Base-by-base conservation (phyloP, 768 basidiomycete genomes). In the Leccinum boreale region DNA sequence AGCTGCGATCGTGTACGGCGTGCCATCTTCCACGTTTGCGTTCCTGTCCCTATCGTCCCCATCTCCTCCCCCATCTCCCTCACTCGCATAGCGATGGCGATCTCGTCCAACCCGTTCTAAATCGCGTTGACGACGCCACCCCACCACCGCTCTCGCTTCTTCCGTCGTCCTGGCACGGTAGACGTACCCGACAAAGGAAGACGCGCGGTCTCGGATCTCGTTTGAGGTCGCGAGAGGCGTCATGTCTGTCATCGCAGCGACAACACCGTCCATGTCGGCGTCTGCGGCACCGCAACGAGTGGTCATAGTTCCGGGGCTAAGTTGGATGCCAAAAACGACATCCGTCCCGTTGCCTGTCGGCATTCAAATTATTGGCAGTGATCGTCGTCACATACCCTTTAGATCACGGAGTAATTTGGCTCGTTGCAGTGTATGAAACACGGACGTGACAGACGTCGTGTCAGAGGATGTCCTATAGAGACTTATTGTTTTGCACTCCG, bases 131-230 rank as follows among this genome's bases (percentile, higher is more conserved):
- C 49, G 50, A 21, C 31, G 33, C 50, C 28, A 21, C 15, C 15
- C 23, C 42, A 83, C 71, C 39, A 77, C 77, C 24, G 73, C 70
- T 51, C 73, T 76, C 3, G 84, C 89, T 54, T 83, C 81, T 5
- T 76, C 75, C 3, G 78, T 74, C 33, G 82, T 78, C 1, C 76
- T 72, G n/a, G 84, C 84, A 17, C 74, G 72, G 67, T 82, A 87
- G 26, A 90, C 75, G 49, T 79, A 78, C 3, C 82, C 90, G 21
- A 89, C 74, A 66, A 93, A 94, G 3, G 79, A 79, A 1, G 89
- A 92, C 11, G 82, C 84, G 19, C 88, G 81, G 73, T 92, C 91
- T 29, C 85, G 79, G 54, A 92, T 81, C 65, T 91, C 89, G 62
- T 87, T 83, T 3, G 90, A 93, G 26, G 80, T 82, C 29, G 79